These are phyloP conservation scores for Plasmopara halstedii DNA, from an alignment of 352 stramenopile genomes.

Conservation along the genomic window DNA sequence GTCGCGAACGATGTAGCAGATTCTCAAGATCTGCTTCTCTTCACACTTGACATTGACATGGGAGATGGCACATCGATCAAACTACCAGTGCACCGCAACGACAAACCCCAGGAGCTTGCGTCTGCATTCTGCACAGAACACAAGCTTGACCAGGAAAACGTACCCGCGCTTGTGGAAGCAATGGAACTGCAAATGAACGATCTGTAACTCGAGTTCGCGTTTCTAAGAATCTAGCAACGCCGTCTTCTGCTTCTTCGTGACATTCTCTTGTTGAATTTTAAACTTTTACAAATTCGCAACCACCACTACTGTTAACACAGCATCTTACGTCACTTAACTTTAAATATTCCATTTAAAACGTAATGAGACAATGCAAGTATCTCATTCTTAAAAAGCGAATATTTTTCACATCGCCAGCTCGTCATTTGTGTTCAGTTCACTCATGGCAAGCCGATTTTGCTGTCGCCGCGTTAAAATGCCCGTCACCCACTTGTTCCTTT, in stretches of 20 bases:
- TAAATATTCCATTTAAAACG: no score
- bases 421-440: no score
- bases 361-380: no score
- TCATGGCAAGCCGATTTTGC: conserved; percentile 25
- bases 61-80: conserved; percentile 32
- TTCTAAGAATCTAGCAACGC: not conserved
- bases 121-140: conserved; percentile 50
- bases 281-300: no score
- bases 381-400: no score
- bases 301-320: no score
- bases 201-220: conserved; percentile 5
- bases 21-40: conserved; percentile 30
- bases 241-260: no score
- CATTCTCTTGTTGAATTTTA: no score
- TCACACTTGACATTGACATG: conserved; percentile 69
- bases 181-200: conserved; percentile 42
- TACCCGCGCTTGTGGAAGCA: conserved; percentile 47
- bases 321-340: no score
- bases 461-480: conserved; percentile 24
- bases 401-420: no score
- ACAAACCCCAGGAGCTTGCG: conserved; percentile 37
- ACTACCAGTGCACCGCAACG: conserved; percentile 44
- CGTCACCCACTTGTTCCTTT: conserved; percentile 25
- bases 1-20: conserved; percentile 4
- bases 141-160: conserved; percentile 45